Evolutionary conservation across 805 yeast genomes (phyloP).

Genomic region (Wickerhamomyces alni): DNA sequence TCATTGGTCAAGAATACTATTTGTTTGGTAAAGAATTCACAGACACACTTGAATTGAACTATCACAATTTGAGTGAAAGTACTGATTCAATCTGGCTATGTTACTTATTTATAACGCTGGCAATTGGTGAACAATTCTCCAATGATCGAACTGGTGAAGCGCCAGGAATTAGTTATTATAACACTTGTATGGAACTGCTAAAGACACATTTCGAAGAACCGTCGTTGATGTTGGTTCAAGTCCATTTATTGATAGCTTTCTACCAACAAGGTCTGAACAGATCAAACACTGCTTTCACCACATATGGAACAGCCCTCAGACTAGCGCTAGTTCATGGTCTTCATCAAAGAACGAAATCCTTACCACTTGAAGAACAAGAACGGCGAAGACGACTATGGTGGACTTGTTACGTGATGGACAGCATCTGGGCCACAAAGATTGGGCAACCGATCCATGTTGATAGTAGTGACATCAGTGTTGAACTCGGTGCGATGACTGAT

Average conservation of each 20-base stretch:
- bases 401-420: conserved; percentile 32
- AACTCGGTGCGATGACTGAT: conserved; percentile 15
- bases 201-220: conserved; percentile 28
- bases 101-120: conserved; percentile 19
- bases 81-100: conserved; percentile 14
- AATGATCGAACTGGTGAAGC: conserved; percentile 10
- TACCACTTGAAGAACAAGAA: conserved; percentile 21
- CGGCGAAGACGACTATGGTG: conserved; percentile 33
- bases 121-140: conserved; percentile 24
- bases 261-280: conserved; percentile 32
- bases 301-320: conserved; percentile 30
- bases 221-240: conserved; percentile 26
- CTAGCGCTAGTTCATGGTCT: conserved; percentile 27
- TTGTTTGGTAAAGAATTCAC: conserved; percentile 13
- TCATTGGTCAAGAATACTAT: conserved; percentile 21
- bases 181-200: conserved; percentile 27
- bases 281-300: conserved; percentile 28
- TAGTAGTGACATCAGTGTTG: conserved; percentile 27
- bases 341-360: conserved; percentile 22
- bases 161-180: conserved; percentile 22
- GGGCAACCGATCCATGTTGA: conserved; percentile 32
- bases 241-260: conserved; percentile 28
- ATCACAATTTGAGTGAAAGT: conserved; percentile 5
- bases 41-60: conserved; percentile 7
- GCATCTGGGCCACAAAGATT: conserved; percentile 31